Base-by-base conservation (phyloP, 2,329 filamentous ascomycete species). In the Aspergillus sergii region DNA sequence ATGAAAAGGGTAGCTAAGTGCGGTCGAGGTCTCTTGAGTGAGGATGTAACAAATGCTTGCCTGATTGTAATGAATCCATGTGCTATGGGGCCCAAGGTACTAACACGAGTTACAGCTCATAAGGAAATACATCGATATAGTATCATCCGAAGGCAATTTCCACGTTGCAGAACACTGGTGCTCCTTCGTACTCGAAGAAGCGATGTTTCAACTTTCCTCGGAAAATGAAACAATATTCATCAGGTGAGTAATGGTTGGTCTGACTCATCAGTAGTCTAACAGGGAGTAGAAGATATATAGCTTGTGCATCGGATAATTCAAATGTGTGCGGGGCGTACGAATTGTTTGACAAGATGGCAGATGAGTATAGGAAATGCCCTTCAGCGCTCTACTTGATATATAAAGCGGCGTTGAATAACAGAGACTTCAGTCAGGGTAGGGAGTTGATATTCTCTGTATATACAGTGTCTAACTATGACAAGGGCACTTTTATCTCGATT, bases 311-410 rank as follows among this genome's bases (percentile, higher is more conserved):
- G 11, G 83, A 85, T 36, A 82, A 79, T 34, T 84, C 86, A 36
- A 84, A 90, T 60, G 71, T 84, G 19, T 79, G 82, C 4, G 78
- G 77, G 45, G 90, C 89, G 12, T 80, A 81, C 45, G 80, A 85
- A 34, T 75, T 85, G 0, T 89, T 90, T 66, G 77, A 81, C 23
- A 75, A 81, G 1, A 90, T 95, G 84, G 79, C 89, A 0, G 80
- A 86, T 19, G 69, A 77, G 0, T 83, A 83, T 21, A 85, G 84
- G 65, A 81, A 86, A 54, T 88, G 91, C 11, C 83, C 88, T 0
- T 82, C 89, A 69, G 92, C 91, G 3, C 83, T 86, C 41, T 95
- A 92, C 72, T 75, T 96, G 30, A 86, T 91, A 79, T 96, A 92
- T 76, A 93, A 91, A 72, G 82, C 89, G 21, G 87, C 90, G 0